These are phyloP conservation scores for Zygosaccharomyces bailii DNA, from an alignment of 805 yeast species.

Conservation along the genomic window DNA sequence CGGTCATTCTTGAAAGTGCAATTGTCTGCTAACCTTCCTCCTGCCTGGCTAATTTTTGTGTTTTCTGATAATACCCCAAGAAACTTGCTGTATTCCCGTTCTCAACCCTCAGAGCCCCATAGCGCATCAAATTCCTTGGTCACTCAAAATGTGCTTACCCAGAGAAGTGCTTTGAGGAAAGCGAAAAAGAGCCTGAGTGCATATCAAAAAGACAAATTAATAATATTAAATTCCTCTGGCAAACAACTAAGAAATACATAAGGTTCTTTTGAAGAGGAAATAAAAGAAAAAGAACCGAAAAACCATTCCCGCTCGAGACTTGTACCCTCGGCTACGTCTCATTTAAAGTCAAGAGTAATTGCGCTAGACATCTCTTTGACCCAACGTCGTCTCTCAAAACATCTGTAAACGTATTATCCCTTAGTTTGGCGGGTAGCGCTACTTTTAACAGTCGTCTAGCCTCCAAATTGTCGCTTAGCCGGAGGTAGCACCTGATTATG, in stretches of 20 bases:
- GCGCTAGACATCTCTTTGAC: constrained; percentile 82
- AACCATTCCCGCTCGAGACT: not conserved
- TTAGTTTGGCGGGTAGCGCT: constrained; percentile 80
- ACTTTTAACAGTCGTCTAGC: constrained; percentile 84
- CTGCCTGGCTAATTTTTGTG: too few species aligned
- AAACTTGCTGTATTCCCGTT: too few species aligned
- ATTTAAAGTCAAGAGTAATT: constrained; percentile 65
- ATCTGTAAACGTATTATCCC: constrained; percentile 67
- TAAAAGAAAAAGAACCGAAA: not conserved
- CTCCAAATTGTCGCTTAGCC: constrained; percentile 84
- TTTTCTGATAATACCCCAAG: too few species aligned
- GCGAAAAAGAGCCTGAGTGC: too few species aligned
- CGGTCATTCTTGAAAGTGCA: too few species aligned
- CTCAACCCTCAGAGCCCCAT: too few species aligned
- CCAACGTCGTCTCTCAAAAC: constrained; percentile 82
- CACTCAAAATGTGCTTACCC: too few species aligned
- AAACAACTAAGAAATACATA: not conserved
- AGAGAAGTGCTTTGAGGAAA: too few species aligned
- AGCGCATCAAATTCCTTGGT: too few species aligned
- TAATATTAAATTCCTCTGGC: not conserved
- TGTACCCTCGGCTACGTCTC: constrained; percentile 30
- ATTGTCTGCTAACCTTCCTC: too few species aligned
- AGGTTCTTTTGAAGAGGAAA: not conserved
- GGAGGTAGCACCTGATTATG: constrained; percentile 87
- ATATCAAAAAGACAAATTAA: too few species aligned